phyloP scores from a whole-genome alignment of 352 stramenopile genomes.

The Phytophthora podocarpi region DNA sequence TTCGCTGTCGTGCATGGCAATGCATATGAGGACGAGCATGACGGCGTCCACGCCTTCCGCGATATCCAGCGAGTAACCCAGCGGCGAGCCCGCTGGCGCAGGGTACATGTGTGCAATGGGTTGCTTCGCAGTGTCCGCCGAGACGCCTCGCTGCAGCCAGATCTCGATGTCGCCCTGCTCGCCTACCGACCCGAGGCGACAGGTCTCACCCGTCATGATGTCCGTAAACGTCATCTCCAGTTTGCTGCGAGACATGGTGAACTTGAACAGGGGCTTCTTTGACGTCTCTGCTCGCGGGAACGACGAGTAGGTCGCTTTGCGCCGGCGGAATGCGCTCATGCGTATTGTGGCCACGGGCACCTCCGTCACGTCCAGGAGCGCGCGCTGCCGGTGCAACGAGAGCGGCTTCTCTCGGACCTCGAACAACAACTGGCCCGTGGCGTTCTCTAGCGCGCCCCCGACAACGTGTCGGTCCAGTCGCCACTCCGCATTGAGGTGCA shows the following conservation, averaged over 20 bases:
- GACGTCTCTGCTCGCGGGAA: slow-evolving; percentile 21
- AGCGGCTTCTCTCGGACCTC: slow-evolving; percentile 34
- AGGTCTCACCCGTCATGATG: slow-evolving; percentile 41
- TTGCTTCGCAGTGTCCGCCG: slow-evolving; percentile 13
- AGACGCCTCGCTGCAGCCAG: slow-evolving; percentile 38
- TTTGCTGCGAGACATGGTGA: slow-evolving; percentile 22
- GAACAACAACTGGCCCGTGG: slow-evolving; percentile 39
- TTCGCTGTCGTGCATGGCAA: slow-evolving; percentile 37
- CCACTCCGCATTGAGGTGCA: slow-evolving; percentile 37
- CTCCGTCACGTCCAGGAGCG: slow-evolving; percentile 33
- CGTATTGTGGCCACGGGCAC: slow-evolving; percentile 41
- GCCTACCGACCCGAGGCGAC: slow-evolving; percentile 31
- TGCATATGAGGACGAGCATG: slow-evolving; percentile 36
- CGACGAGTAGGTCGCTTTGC: slow-evolving; percentile 35
- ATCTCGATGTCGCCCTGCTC: slow-evolving; percentile 40
- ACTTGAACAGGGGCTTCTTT: slow-evolving; percentile 40
- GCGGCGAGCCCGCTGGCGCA: slow-evolving; percentile 13
- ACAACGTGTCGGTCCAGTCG: slow-evolving; percentile 35
- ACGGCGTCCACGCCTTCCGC: slow-evolving; percentile 43
- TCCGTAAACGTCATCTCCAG: slow-evolving; percentile 42
- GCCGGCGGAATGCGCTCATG: slow-evolving; percentile 34
- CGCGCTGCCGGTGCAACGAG: slow-evolving; percentile 41
- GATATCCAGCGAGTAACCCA: slow-evolving; percentile 41
- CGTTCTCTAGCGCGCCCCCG: slow-evolving; percentile 28
- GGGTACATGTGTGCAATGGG: slow-evolving; percentile 43